These are phyloP conservation scores for Penicillium chermesinum DNA, from an alignment of 495 filamentous ascomycete species.

Conservation along the genomic window DNA sequence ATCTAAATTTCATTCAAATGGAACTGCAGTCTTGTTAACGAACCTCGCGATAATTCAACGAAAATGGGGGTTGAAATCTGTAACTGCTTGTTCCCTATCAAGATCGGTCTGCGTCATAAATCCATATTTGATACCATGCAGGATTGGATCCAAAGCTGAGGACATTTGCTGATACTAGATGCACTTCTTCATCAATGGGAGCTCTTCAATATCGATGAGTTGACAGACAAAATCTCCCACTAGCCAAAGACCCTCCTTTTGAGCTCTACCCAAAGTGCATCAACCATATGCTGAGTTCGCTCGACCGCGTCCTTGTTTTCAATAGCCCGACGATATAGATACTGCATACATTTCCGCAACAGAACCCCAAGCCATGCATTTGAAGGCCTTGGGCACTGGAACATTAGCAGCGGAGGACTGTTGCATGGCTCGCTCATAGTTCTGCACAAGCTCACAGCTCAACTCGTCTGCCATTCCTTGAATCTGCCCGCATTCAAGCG, in stretches of 20 bases:
- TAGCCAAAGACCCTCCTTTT: conserved; percentile 37
- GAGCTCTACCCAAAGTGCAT: conserved; percentile 22
- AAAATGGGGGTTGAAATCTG: too few relatives aligned
- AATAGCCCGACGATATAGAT: conserved; percentile 31
- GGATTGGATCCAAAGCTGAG: too few relatives aligned
- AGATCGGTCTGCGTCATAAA: too few relatives aligned
- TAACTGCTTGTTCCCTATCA: too few relatives aligned
- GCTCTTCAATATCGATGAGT: neutral
- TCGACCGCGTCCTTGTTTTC: conserved; percentile 34
- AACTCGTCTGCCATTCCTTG: conserved; percentile 47
- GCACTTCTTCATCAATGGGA: too few relatives aligned
- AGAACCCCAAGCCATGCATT: conserved; percentile 35
- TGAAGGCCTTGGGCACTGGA: conserved; percentile 28
- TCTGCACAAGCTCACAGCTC: conserved; percentile 26
- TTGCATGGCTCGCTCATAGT: conserved; percentile 18
- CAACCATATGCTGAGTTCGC: conserved; percentile 25
- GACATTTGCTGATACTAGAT: too few relatives aligned
- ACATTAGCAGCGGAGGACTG: conserved; percentile 9
- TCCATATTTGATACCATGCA: too few relatives aligned
- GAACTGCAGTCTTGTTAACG: too few relatives aligned
- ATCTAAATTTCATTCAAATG: too few relatives aligned
- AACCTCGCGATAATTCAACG: too few relatives aligned
- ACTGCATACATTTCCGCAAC: conserved; percentile 35
- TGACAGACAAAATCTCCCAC: too few relatives aligned
- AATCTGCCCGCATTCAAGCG: conserved; percentile 53